Conservation (phyloP, 2,329 filamentous ascomycete species). For the Fusarium lyarnte region DNA sequence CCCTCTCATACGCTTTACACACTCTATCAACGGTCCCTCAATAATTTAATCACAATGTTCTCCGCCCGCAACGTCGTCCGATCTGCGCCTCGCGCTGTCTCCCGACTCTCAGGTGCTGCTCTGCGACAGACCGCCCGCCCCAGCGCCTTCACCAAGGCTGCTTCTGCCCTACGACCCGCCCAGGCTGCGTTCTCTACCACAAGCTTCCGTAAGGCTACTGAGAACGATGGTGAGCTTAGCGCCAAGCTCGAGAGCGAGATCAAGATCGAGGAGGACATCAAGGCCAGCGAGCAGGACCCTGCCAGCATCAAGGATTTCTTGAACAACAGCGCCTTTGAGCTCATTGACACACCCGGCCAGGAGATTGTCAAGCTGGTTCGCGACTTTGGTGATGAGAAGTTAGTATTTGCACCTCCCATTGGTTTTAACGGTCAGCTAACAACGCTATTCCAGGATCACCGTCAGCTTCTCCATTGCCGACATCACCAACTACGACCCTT, state of each 20-base stretch:
- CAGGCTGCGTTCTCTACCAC: constrained; percentile 60
- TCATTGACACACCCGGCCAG: constrained; percentile 82
- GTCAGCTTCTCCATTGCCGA: constrained; percentile 56
- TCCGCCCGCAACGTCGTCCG: constrained; percentile 73
- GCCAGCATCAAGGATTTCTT: constrained; percentile 87
- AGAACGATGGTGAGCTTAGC: constrained; percentile 81
- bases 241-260: constrained; percentile 89
- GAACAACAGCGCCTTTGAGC: constrained; percentile 83
- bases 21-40: not conserved
- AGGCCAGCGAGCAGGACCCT: constrained; percentile 75
- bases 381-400: constrained; percentile 89
- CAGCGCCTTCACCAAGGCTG: constrained; percentile 59
- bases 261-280: constrained; percentile 83
- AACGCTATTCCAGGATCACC: constrained; percentile 49
- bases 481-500: constrained; percentile 53
- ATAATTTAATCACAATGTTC: constrained; percentile 65
- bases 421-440: constrained; percentile 22
- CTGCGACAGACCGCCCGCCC: constrained; percentile 62
- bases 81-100: constrained; percentile 71
- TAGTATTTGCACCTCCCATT: constrained; percentile 48
- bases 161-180: constrained; percentile 46
- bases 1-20: not conserved
- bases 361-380: constrained; percentile 89
- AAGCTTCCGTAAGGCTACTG: constrained; percentile 54
- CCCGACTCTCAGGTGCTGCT: constrained; percentile 64